These are phyloP conservation scores for Nakazawaea sp. DNA, from an alignment of 805 yeast species.

Conservation along the genomic window DNA sequence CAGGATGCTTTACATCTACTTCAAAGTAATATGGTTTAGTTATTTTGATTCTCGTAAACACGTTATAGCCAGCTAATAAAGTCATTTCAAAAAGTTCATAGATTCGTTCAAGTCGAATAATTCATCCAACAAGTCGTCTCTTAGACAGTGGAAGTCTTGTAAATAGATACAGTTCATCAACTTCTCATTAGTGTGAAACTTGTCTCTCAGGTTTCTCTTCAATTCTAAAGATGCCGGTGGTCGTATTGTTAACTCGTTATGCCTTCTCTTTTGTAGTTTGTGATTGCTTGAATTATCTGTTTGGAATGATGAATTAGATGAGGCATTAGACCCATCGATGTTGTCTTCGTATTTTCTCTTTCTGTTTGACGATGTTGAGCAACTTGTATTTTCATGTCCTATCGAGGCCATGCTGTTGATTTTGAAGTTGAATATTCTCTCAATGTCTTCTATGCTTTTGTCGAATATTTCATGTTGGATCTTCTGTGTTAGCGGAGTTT, in stretches of 20 bases:
- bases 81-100: background rate
- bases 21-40: too few species aligned
- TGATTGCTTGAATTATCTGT: background rate
- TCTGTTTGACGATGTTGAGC: background rate
- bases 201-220: background rate
- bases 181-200: background rate
- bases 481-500: background rate
- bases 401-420: background rate
- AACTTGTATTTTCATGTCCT: background rate
- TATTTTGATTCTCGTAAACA: too few species aligned
- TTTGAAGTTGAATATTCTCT: constrained; percentile 11
- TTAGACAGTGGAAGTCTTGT: constrained; percentile 8
- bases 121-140: constrained; percentile 10
- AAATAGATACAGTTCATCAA: constrained; percentile 6
- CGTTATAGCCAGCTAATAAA: too few species aligned
- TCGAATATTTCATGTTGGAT: constrained; percentile 11
- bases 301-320: background rate
- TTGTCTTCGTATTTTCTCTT: background rate
- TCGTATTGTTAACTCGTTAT: background rate
- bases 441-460: constrained; percentile 11
- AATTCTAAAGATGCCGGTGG: background rate
- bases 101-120: constrained; percentile 6
- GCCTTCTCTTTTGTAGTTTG: background rate
- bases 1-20: too few species aligned
- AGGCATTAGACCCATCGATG: background rate